Conservation (phyloP, 176 grass and related monocot genomes). For the Oryza rufipogon region DNA sequence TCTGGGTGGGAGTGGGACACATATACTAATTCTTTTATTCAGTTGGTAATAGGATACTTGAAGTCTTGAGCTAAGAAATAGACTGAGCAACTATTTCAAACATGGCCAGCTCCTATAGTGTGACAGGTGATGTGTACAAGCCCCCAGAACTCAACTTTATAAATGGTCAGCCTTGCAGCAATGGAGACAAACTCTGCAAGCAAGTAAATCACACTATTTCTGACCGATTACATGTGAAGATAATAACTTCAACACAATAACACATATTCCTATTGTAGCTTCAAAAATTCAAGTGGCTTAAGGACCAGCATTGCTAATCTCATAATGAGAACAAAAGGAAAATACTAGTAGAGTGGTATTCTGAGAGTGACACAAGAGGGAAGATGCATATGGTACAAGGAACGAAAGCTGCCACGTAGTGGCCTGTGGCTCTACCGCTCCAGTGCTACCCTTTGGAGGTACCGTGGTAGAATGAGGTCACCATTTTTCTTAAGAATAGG, state of each 20-base stretch:
- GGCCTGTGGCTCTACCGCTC: neutral
- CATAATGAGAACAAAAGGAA: neutral
- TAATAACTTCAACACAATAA: conserved; percentile 31
- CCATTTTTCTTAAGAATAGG: conserved; percentile 34
- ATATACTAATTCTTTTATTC: neutral
- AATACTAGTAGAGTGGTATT: conserved; percentile 14
- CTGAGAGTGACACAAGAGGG: conserved; percentile 44
- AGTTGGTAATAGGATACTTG: neutral
- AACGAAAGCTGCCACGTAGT: conserved; percentile 19
- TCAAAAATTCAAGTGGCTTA: conserved; percentile 35
- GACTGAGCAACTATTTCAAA: neutral
- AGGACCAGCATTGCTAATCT: conserved; percentile 32
- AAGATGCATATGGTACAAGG: neutral
- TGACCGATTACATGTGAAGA: conserved; percentile 18
- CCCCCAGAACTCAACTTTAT: neutral
- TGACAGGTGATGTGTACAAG: neutral
- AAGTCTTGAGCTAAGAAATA: neutral
- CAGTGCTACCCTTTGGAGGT: conserved; percentile 11
- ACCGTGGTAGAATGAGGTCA: conserved; percentile 12
- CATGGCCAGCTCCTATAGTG: neutral
- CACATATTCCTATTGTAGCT: conserved; percentile 29
- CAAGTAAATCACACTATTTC: conserved; percentile 26
- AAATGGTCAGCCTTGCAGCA: neutral
- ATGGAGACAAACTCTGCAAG: neutral
- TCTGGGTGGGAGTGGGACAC: neutral